A percentile compares a stretch with the other conserved stretches of the same genome.
Evolutionary conservation across 164 flowering plant genomes (phyloP).

Genomic region (Umbellularia californica): DNA sequence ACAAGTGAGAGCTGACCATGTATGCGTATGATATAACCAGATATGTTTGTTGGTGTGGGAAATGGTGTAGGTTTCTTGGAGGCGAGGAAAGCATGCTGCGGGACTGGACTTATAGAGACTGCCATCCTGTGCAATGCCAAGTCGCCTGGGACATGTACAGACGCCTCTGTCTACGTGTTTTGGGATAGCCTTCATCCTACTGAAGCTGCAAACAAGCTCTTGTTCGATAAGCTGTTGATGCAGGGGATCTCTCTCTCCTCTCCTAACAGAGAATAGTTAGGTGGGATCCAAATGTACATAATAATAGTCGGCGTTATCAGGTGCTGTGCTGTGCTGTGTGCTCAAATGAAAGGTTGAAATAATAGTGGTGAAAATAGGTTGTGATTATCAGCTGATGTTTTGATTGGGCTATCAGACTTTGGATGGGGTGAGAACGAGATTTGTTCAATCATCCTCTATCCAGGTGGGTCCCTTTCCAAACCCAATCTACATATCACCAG

Average conservation of each 20-base stretch:
- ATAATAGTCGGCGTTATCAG: no score
- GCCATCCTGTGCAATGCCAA: conserved; percentile 56
- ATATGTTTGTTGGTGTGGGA: neutral
- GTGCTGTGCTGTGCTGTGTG: no score
- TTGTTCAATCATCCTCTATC: no score
- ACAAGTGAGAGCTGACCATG: neutral
- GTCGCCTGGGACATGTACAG: conserved; percentile 62
- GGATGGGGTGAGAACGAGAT: no score
- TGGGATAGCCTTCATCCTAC: conserved; percentile 94
- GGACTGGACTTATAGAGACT: conserved; percentile 68
- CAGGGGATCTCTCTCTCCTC: conserved; percentile 62
- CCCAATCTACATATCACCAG: no score
- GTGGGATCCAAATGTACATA: no score
- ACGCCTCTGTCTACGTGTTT: conserved; percentile 71
- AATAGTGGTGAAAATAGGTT: no score
- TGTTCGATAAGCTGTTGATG: conserved; percentile 49
- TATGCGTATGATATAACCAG: neutral
- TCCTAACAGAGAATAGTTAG: no score
- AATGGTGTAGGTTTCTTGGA: conserved; percentile 63
- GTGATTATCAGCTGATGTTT: no score
- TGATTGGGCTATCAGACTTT: no score
- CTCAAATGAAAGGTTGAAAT: no score
- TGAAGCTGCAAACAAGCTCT: conserved; percentile 71
- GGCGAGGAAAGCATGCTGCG: conserved; percentile 84
- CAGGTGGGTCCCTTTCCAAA: no score